Evolutionary conservation across 768 basidiomycete species (phyloP).

Genomic region (Zangia roseola): DNA sequence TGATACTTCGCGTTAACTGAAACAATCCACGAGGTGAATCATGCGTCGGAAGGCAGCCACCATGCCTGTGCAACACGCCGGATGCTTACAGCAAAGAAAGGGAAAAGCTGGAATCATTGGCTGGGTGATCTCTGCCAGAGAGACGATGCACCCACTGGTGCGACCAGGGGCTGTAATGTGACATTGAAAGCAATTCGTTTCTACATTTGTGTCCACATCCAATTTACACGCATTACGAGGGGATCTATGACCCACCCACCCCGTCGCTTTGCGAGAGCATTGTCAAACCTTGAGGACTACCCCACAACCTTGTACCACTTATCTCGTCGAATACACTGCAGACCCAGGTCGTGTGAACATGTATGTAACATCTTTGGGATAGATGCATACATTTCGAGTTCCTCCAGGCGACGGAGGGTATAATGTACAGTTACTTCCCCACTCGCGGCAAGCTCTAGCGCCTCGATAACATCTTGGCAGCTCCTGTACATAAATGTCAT

Average conservation of each 20-base stretch:
- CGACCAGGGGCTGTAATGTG: too few species aligned
- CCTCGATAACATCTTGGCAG: slow-evolving; percentile 47
- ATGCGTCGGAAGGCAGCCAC: slow-evolving; percentile 17
- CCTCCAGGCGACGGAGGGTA: too few species aligned
- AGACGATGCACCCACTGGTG: too few species aligned
- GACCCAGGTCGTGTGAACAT: not conserved
- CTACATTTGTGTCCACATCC: too few species aligned
- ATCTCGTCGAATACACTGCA: slow-evolving; percentile 22
- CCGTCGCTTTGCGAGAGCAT: not conserved
- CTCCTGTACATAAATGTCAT: slow-evolving; percentile 20
- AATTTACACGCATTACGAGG: too few species aligned
- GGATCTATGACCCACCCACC: not conserved
- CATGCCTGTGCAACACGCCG: slow-evolving; percentile 10
- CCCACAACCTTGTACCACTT: slow-evolving; percentile 14
- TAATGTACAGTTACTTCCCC: slow-evolving; percentile 33
- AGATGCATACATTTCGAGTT: too few species aligned
- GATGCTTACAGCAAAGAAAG: slow-evolving; percentile 19
- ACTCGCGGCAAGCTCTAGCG: slow-evolving; percentile 42
- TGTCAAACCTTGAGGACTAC: slow-evolving; percentile 22
- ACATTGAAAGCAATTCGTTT: too few species aligned
- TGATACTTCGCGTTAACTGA: too few species aligned
- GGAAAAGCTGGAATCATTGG: too few species aligned
- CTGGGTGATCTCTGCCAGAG: too few species aligned
- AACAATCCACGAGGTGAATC: slow-evolving; percentile 16
- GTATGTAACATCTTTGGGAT: too few species aligned